Evolutionary conservation across 768 basidiomycete genomes (phyloP).

Genomic region (Galerina sulciceps): DNA sequence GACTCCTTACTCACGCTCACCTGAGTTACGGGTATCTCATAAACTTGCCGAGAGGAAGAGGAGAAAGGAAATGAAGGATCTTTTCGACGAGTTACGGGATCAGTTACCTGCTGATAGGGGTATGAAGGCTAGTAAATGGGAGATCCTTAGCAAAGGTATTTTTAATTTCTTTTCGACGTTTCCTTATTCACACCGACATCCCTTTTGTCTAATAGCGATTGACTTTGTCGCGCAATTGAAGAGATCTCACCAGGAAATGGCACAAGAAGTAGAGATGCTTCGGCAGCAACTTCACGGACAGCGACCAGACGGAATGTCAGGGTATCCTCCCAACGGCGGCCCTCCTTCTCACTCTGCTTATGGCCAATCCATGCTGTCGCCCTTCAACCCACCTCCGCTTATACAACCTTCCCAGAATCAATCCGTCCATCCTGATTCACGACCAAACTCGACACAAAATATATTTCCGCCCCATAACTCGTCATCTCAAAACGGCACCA

Average conservation of each 20-base stretch:
- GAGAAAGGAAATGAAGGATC: conserved; percentile 98
- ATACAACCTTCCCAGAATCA: conserved; percentile 46
- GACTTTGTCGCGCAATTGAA: conserved; percentile 87
- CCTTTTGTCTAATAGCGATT: conserved; percentile 58
- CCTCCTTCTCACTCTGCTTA: conserved; percentile 53
- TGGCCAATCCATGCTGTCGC: conserved; percentile 46
- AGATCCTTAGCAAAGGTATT: conserved; percentile 93
- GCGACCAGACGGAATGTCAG: conserved; percentile 59
- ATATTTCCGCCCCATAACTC: conserved; percentile 45
- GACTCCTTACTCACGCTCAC: conserved; percentile 94
- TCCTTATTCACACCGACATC: conserved; percentile 1
- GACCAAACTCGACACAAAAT: conserved; percentile 69
- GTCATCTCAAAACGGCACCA: conserved; percentile 47
- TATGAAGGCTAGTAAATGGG: conserved; percentile 99
- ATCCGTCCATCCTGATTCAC: conserved; percentile 46
- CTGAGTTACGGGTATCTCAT: conserved; percentile 93
- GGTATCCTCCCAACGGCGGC: conserved; percentile 49
- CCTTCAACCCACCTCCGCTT: conserved; percentile 45
- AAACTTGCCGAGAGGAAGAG: conserved; percentile 97
- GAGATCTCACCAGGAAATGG: conserved; percentile 75
- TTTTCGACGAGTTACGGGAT: conserved; percentile 96
- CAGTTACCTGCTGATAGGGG: conserved; percentile 90
- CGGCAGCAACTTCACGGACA: conserved; percentile 73
- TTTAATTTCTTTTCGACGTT: conserved; percentile 3
- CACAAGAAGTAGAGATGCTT: conserved; percentile 77